phyloP scores from a whole-genome alignment of 495 filamentous ascomycete genomes.

The Aspergillus sclerotiicarbonarius region DNA sequence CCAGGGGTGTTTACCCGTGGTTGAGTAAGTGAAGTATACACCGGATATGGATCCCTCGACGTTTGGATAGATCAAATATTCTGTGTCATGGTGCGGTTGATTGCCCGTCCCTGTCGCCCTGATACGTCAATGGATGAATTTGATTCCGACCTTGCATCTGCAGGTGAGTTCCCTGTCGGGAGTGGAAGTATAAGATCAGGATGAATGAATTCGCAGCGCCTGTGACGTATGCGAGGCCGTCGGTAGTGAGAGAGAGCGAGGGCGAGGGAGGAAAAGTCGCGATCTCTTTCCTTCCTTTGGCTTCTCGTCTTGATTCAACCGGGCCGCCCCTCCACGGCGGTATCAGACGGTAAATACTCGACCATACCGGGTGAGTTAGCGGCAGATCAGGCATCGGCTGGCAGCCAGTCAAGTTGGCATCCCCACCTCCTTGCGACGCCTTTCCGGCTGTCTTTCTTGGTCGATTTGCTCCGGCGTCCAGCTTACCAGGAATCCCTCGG shows the following conservation, averaged over 20 bases:
- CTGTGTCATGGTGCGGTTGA: not conserved
- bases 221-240: slow-evolving; percentile 4
- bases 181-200: not conserved
- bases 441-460: slow-evolving; percentile 9
- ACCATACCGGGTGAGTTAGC: slow-evolving; percentile 11
- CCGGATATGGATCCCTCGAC: not conserved
- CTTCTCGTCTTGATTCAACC: too few relatives aligned
- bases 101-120: not conserved
- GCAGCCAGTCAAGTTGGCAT: slow-evolving; percentile 13
- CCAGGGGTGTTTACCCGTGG: not conserved
- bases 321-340: not conserved
- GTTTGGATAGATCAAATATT: not conserved
- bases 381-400: slow-evolving; percentile 22
- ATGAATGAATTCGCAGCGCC: not conserved
- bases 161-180: slow-evolving; percentile 2
- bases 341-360: not conserved
- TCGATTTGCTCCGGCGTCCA: not conserved
- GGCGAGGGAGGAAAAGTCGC: not conserved
- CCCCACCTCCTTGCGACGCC: slow-evolving; percentile 11
- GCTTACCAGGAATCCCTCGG: too few relatives aligned
- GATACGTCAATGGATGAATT: slow-evolving; percentile 4
- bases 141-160: slow-evolving; percentile 1
- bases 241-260: not conserved
- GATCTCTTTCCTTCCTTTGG: too few relatives aligned
- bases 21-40: not conserved